Evolutionary conservation across 1,284 basidiomycete species (phyloP).

Genomic region (Irpex sp.): DNA sequence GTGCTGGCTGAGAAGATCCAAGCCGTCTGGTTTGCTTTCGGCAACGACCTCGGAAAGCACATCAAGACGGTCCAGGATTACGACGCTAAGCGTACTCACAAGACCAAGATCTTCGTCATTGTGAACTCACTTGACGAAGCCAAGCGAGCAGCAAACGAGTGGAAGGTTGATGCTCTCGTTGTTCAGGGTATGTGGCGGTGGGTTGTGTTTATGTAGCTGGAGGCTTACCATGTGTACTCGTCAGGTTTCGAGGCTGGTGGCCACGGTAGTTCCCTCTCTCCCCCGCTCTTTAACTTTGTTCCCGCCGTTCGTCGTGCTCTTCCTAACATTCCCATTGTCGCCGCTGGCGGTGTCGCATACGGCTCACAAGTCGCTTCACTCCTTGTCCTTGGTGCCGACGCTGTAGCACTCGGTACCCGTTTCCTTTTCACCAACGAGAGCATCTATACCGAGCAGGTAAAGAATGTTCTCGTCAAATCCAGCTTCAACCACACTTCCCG

Average conservation of each 20-base stretch:
- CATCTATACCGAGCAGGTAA: slow-evolving; percentile 50
- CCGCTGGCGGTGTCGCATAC: slow-evolving; percentile 49
- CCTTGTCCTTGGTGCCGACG: slow-evolving; percentile 59
- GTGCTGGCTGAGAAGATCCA: slow-evolving; percentile 38
- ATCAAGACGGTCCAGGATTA: slow-evolving; percentile 49
- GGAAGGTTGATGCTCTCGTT: slow-evolving; percentile 66
- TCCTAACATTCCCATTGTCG: slow-evolving; percentile 51
- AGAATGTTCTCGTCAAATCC: slow-evolving; percentile 49
- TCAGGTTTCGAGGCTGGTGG: slow-evolving; percentile 73
- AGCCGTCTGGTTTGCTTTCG: slow-evolving; percentile 73
- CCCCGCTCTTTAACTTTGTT: slow-evolving; percentile 54
- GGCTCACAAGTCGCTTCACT: slow-evolving; percentile 61
- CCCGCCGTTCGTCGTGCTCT: slow-evolving; percentile 44
- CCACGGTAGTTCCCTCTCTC: slow-evolving; percentile 55
- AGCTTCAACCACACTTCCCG: slow-evolving; percentile 47
- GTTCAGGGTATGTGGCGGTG: slow-evolving; percentile 47
- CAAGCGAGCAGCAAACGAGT: slow-evolving; percentile 46
- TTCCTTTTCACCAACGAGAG: slow-evolving; percentile 66
- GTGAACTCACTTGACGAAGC: slow-evolving; percentile 56
- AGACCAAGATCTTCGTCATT: slow-evolving; percentile 58
- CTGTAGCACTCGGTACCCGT: slow-evolving; percentile 65
- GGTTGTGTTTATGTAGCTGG: too few relatives aligned
- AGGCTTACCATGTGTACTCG: background rate
- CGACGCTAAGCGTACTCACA: slow-evolving; percentile 38
- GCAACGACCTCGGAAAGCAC: slow-evolving; percentile 53